Evolutionary conservation across 495 filamentous ascomycete species (phyloP), one percentile per base, ranked within the genome.

Genomic region (Tuber aestivum): DNA sequence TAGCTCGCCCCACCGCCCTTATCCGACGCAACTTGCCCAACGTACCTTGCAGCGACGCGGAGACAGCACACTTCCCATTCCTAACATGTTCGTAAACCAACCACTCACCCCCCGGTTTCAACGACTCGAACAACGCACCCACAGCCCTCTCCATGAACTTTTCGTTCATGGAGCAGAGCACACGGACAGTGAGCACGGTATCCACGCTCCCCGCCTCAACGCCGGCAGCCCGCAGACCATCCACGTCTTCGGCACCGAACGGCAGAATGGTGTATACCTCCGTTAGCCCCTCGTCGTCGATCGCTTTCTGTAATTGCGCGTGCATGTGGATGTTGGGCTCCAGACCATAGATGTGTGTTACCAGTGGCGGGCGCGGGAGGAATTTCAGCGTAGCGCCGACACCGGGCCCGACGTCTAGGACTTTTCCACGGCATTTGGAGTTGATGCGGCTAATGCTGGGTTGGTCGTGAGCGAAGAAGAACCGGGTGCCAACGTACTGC

Each of bases 401-500:
- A 21, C 85, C 85, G n/a, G 85, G 85, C 14, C 84, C 84, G 70
- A 85, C 61, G 73, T 85, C 84, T n/a, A 85, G 82, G 45, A 84
- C 75, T 18, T 75, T 42, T 40, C 83, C 83, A 14, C 42, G 70
- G 70, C 70, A 71, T n/a, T 40, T 21, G 35, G 70, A 21, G 38
- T 0, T 0, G 12, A 71, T 32, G 12, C 38, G 70, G 41, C 70
- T 40, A 27, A 41, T 12, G 35, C n/a, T 40, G 16, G 12, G 21
- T 12, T 40, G 7, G 69, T 70, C 23, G 21, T 14, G 5, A 23
- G 70, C 94, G n/a, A n/a, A n/a, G 91, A 84, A 92, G 91, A n/a
- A n/a, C 23, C 48, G 48, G 9, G 48, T 21, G 48, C 48, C 82
- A 93, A 92, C 65, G 94, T 97, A 84, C 94, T 90, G 85, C 97